phyloP scores from a whole-genome alignment of 768 basidiomycete species.

The Daedaleopsis nitida region DNA sequence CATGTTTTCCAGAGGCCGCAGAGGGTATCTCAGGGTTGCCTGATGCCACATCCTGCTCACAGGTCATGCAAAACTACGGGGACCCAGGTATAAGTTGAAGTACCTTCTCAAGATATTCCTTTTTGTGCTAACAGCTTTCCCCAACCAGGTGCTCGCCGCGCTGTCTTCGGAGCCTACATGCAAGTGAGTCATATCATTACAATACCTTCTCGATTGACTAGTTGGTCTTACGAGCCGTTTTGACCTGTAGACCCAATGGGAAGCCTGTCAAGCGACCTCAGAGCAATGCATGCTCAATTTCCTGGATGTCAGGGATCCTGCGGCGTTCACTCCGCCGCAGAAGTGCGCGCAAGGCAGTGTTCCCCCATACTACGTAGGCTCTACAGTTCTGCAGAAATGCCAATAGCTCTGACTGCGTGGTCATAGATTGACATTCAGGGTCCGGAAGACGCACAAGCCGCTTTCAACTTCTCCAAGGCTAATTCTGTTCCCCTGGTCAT shows the following conservation, averaged over 20 bases:
- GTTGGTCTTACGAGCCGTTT: too few species aligned
- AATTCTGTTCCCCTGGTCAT: slow-evolving; percentile 26
- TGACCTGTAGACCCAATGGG: background rate
- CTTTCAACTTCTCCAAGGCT: slow-evolving; percentile 26
- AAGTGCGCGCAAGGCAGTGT: slow-evolving; percentile 1
- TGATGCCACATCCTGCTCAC: background rate
- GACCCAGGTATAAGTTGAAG: background rate
- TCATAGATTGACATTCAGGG: slow-evolving; percentile 8
- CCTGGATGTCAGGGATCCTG: background rate
- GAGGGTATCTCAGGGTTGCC: background rate
- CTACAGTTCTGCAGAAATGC: background rate
- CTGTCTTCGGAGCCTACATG: slow-evolving; percentile 2
- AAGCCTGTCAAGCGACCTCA: background rate
- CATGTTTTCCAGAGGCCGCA: background rate
- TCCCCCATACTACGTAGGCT: background rate
- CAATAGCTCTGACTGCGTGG: background rate
- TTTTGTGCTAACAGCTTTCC: too few species aligned
- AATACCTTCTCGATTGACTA: background rate
- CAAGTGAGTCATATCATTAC: background rate
- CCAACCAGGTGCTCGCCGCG: background rate
- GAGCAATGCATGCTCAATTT: slow-evolving; percentile 2
- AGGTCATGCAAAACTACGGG: background rate
- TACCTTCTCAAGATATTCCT: background rate
- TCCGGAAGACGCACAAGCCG: slow-evolving; percentile 25
- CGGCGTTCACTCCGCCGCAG: background rate